phyloP scores from a whole-genome alignment of 176 grass and related monocot species.

The Olyra latifolia region DNA sequence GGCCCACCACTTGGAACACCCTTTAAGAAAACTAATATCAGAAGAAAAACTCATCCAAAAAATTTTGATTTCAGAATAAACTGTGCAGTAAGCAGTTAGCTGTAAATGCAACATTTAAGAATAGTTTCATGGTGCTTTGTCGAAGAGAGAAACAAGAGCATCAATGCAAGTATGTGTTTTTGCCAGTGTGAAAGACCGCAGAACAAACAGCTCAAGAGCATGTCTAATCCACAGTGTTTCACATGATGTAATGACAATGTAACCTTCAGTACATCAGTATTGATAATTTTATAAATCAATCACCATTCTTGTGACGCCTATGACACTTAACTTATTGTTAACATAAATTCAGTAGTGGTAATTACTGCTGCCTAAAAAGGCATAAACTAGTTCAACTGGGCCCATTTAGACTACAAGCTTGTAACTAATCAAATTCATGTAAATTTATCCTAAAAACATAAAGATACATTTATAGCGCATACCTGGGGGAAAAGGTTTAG shows the following conservation, averaged over 20 bases:
- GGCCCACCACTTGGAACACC: conserved; percentile 55
- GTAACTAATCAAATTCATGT: neutral
- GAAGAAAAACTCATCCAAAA: conserved; percentile 26
- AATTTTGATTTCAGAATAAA: neutral
- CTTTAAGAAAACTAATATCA: conserved; percentile 35
- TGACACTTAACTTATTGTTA: neutral
- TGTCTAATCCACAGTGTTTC: neutral
- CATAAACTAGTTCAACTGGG: neutral
- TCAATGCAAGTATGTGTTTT: neutral
- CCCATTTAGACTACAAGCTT: neutral
- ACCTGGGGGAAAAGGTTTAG: conserved; percentile 93
- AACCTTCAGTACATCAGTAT: neutral
- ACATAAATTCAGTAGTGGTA: neutral
- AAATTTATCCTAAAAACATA: neutral
- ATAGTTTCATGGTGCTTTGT: neutral
- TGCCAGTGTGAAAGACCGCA: neutral
- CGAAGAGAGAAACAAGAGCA: neutral
- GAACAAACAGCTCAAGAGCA: neutral
- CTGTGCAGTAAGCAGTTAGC: neutral
- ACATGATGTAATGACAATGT: neutral
- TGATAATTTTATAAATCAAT: neutral
- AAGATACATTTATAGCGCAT: conserved; percentile 15
- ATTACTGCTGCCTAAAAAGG: neutral
- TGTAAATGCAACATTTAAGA: neutral
- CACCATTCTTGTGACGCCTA: neutral